phyloP scores from a whole-genome alignment of 129 eudicot genomes.

The Arctium lappa region DNA sequence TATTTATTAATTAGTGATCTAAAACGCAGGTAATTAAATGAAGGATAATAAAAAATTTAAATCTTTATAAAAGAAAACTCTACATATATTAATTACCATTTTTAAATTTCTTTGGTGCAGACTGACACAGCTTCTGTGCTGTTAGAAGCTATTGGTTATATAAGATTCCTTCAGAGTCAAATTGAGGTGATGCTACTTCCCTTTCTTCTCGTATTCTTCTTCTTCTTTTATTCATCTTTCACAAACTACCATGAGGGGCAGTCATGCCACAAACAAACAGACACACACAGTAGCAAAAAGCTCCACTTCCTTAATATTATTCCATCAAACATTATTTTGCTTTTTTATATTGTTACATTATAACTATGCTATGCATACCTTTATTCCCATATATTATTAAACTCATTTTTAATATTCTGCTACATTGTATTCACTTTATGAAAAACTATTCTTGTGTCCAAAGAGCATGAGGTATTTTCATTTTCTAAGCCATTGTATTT shows the following conservation, averaged over 20 bases:
- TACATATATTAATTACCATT: neutral
- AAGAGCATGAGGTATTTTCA: neutral
- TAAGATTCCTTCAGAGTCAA: conserved; percentile 96
- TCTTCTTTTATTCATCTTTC: conserved; percentile 23
- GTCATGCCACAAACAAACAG: conserved; percentile 38
- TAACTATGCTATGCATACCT: neutral
- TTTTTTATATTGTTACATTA: conserved; percentile 15
- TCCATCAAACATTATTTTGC: conserved; percentile 15
- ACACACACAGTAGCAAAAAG: conserved; percentile 22
- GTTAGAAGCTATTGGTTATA: conserved; percentile 93
- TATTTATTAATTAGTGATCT: neutral
- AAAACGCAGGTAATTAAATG: neutral
- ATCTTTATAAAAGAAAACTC: neutral
- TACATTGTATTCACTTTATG: conserved; percentile 7
- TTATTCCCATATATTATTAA: conserved; percentile 10
- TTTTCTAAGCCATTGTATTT: neutral
- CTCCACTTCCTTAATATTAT: conserved; percentile 18
- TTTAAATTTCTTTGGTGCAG: conserved; percentile 41
- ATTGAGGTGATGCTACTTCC: conserved; percentile 71
- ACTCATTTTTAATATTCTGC: conserved; percentile 5
- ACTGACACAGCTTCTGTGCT: conserved; percentile 97
- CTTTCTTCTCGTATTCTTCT: conserved; percentile 32
- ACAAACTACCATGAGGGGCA: conserved; percentile 42
- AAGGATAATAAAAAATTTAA: neutral
- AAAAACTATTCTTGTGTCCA: conserved; percentile 20